Evolutionary conservation across 1,284 basidiomycete genomes (phyloP).

Genomic region (Malassezia slooffiae): DNA sequence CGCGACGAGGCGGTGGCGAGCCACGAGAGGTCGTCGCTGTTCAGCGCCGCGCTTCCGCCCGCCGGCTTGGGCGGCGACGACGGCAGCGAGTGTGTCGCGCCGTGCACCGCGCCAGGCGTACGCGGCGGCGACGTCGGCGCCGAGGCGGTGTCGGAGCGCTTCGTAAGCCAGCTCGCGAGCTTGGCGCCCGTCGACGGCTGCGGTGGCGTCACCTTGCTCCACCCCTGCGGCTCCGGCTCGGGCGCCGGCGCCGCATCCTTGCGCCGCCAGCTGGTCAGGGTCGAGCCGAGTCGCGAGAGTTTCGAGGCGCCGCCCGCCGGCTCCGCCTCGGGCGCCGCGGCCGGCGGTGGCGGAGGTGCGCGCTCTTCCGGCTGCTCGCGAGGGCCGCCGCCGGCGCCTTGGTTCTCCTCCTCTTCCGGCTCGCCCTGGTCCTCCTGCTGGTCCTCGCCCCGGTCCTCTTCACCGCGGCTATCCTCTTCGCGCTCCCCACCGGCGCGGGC

Average conservation of each 20-base stretch:
- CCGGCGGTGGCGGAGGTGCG: neutral
- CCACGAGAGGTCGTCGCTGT: conserved; percentile 9
- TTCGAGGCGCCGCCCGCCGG: neutral
- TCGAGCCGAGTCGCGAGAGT: conserved; percentile 1
- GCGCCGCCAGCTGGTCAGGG: conserved; percentile 8
- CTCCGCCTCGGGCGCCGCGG: neutral
- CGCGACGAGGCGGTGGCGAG: conserved; percentile 5
- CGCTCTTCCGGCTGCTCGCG: no score
- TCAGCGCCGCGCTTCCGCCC: conserved; percentile 3
- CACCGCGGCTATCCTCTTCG: no score
- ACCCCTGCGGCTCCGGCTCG: conserved; percentile 6
- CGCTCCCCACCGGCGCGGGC: no score
- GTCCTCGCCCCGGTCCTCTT: no score
- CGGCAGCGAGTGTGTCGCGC: no score
- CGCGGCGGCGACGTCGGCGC: no score
- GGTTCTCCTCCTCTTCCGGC: no score
- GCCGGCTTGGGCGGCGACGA: no score
- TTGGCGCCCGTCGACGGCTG: neutral
- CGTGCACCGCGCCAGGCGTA: no score
- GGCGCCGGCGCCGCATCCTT: neutral
- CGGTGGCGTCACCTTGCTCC: conserved; percentile 6
- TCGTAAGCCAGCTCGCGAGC: neutral
- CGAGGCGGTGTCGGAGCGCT: no score
- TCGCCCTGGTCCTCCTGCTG: no score
- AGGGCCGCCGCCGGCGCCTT: no score